Evolutionary conservation across 2,329 filamentous ascomycete genomes (phyloP).

Genomic region (Monosporascus ibericus): DNA sequence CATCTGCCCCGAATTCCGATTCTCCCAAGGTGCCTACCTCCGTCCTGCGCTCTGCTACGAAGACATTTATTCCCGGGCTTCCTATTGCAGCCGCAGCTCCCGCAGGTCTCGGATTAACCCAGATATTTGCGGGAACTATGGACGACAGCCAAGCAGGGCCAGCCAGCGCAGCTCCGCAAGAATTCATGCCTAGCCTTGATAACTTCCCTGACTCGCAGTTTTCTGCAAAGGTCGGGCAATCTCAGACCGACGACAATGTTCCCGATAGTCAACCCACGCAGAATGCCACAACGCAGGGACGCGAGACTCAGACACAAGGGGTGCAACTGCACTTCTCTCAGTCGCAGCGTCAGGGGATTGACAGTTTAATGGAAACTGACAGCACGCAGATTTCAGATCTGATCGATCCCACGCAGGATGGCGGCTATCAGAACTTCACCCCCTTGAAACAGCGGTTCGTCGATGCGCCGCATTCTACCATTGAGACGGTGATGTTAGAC

Average conservation of each 20-base stretch:
- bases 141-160: constrained; percentile 50
- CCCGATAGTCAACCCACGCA: constrained; percentile 43
- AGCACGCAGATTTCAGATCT: constrained; percentile 62
- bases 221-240: constrained; percentile 52
- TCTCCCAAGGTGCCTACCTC: constrained; percentile 56
- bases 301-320: constrained; percentile 37
- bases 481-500: constrained; percentile 60
- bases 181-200: constrained; percentile 51
- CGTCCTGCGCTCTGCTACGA: constrained; percentile 61
- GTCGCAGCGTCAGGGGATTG: constrained; percentile 53
- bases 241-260: constrained; percentile 43
- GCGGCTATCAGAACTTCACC: constrained; percentile 66
- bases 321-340: constrained; percentile 54
- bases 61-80: constrained; percentile 64
- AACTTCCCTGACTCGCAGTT: constrained; percentile 55
- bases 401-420: constrained; percentile 75
- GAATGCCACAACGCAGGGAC: constrained; percentile 27
- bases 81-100: constrained; percentile 47
- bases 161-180: constrained; percentile 32
- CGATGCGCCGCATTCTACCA: constrained; percentile 59
- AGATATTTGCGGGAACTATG: constrained; percentile 88
- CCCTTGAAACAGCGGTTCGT: constrained; percentile 64
- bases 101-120: constrained; percentile 70
- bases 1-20: constrained; percentile 32
- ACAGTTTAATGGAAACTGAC: constrained; percentile 45